Evolutionary conservation across 1,284 basidiomycete genomes (phyloP), one percentile per base, ranked within the genome.

Genomic region (Singerocomus inundabilis): DNA sequence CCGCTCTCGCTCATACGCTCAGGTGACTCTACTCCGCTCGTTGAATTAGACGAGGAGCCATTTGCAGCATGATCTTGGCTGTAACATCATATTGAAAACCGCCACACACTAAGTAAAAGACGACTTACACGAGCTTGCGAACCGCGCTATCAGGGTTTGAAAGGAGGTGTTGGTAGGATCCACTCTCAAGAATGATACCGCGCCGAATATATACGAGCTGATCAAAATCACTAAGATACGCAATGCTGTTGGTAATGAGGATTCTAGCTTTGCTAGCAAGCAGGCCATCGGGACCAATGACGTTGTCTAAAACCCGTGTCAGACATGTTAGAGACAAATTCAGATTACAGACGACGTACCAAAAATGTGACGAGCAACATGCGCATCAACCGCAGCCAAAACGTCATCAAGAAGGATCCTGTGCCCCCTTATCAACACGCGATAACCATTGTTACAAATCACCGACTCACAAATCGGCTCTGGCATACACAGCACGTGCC

Each of bases 191-290:
- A 49, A 98, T 84, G 61, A 92, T 84, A 11, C 94, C 94, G 16
- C 84, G 80, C 21, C 91, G 86, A 30, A 98, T 72, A 69, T 88
- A 93, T 48, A 83, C 70, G 28, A 98, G 76, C 53, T 88, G 78
- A 64, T 97, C 89, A 43, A 91, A 88, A 51, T 93, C n/a, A n/a
- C n/a, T n/a, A 43, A 95, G 76, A 64, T 90, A 95, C 15, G 92
- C 81, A 35, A 98, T 85, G 40, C 88, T 88, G 69, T 98, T 95
- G 18, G 93, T 96, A 51, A 95, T 91, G 4, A 98, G 72, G 44
- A 98, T 79, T 25, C 95, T 79, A 6, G 93, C 93, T 70, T 96
- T 96, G 35, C 81, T 80, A 15, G 87, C 80, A 28, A 98, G 82
- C 3, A 98, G 63, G 49, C 95, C 95, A 46, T 83, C 73, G 2